These are phyloP conservation scores for Erucastrum elatum DNA, from an alignment of 345 rosid species.

Conservation along the genomic window DNA sequence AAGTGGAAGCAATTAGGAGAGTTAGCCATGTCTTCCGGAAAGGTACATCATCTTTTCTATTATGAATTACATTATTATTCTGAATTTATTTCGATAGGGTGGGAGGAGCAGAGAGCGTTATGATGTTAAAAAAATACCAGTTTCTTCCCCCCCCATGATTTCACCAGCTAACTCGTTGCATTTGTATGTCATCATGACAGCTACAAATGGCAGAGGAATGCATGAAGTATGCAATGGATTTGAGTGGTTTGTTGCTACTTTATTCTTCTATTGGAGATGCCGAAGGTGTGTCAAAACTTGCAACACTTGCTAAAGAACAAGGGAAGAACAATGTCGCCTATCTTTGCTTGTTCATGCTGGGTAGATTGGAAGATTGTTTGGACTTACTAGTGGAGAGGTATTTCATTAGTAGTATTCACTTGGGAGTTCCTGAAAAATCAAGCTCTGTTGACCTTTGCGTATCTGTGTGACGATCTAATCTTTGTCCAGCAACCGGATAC, in stretches of 20 bases:
- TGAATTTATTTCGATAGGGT: neutral
- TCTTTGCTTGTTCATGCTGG: constrained; percentile 89
- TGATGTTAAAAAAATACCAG: neutral
- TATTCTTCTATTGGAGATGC: constrained; percentile 98
- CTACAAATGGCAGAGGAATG: constrained; percentile 98
- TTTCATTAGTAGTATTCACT: constrained; percentile 21
- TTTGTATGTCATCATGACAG: constrained; percentile 48
- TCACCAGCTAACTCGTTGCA: constrained; percentile 2
- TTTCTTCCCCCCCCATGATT: neutral
- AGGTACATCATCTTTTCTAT: constrained; percentile 48
- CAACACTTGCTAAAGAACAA: constrained; percentile 83
- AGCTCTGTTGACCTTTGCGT: constrained; percentile 8
- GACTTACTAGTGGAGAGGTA: constrained; percentile 92
- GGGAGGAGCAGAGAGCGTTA: neutral
- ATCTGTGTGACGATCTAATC: constrained; percentile 27
- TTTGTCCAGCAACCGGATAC: constrained; percentile 86
- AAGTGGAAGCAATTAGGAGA: constrained; percentile 99
- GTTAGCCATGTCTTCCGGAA: constrained; percentile 93
- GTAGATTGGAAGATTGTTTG: constrained; percentile 93
- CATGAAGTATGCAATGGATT: constrained; percentile 85
- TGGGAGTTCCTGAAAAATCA: constrained; percentile 6
- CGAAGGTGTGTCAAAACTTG: constrained; percentile 81
- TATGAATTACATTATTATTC: neutral
- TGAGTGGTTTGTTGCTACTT: constrained; percentile 93
- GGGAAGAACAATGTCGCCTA: constrained; percentile 98